Percentiles rank a stretch among this genome's conserved stretches.
These are phyloP conservation scores for Coleophoma eucalyptorum DNA, from an alignment of 2,329 filamentous ascomycete genomes.

Conservation along the genomic window DNA sequence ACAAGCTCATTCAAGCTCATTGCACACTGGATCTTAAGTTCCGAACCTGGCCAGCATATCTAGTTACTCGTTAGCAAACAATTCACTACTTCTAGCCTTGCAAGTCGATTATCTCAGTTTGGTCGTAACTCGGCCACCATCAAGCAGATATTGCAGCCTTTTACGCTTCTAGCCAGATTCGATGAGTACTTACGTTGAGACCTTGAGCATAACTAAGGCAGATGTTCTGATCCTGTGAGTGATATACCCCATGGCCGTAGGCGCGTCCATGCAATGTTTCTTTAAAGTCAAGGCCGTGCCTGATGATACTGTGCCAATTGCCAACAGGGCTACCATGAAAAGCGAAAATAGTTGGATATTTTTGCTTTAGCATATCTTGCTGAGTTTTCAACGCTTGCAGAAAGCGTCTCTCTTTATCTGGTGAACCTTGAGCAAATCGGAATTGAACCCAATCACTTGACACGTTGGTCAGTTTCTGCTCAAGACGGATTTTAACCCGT, in stretches of 20 bases:
- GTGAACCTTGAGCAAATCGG: slow-evolving; percentile 81
- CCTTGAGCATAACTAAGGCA: slow-evolving; percentile 36
- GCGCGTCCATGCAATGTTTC: slow-evolving; percentile 60
- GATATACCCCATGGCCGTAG: slow-evolving; percentile 79
- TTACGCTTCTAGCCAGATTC: too few relatives aligned
- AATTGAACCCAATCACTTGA: slow-evolving; percentile 68
- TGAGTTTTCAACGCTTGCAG: slow-evolving; percentile 53
- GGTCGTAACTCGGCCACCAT: too few relatives aligned
- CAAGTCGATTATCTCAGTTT: too few relatives aligned
- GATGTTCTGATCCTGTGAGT: slow-evolving; percentile 55
- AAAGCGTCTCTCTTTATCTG: slow-evolving; percentile 81
- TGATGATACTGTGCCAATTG: slow-evolving; percentile 91
- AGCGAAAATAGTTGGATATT: slow-evolving; percentile 71
- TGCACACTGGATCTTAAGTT: slow-evolving; percentile 52
- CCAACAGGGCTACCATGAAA: slow-evolving; percentile 76
- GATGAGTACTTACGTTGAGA: slow-evolving; percentile 9
- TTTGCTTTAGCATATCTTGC: slow-evolving; percentile 23
- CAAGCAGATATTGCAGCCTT: too few relatives aligned
- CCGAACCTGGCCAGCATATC: slow-evolving; percentile 62
- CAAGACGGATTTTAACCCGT: slow-evolving; percentile 17
- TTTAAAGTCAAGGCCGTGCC: slow-evolving; percentile 74
- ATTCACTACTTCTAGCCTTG: too few relatives aligned
- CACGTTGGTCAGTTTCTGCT: slow-evolving; percentile 54
- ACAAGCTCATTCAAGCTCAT: slow-evolving; percentile 83
- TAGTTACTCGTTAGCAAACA: slow-evolving; percentile 8